Base-by-base conservation (phyloP, 2,329 filamentous ascomycete species). In the Verticillium isaacii region DNA sequence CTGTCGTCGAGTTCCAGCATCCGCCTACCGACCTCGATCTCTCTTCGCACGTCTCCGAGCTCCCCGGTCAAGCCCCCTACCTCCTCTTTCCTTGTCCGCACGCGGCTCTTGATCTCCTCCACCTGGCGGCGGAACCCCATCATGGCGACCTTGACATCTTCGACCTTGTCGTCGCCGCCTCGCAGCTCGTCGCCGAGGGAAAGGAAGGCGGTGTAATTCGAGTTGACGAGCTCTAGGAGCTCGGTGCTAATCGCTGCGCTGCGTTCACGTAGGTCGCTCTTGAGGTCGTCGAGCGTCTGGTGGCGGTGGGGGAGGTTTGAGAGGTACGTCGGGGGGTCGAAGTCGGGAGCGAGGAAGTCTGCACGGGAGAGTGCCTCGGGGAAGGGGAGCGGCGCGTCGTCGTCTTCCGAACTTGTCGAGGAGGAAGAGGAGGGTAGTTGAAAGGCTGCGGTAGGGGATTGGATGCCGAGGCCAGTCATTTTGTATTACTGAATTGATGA, bases 241-340 rank as follows among this genome's bases (percentile, higher is more conserved):
- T 99, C 95, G 65, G 89, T 86, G 70, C 89, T 91, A 64, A 99
- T 88, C 23, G 89, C 84, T 68, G 91, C 86, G 67, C 89, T 91
- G 59, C 96, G 85, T 62, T 93, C 86, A 55, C 93, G 89, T 17
- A 99, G 82, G 71, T 99, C 96, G 5, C 89, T 79, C 39, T 94
- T 91, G 36, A 99, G 82, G 74, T 99, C 95, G 73, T 97, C 93
- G 57, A 99, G 90, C 0, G 94, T 97, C 75, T 99, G 95, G 74
- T 99, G 95, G 1, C 95, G 90, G 72, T 95, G 88, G 23, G 88
- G 86, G 1, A 97, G 83, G 1, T 90, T 89, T 8, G 76, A 93
- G 56, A 99, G 89, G 74, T 97, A 99, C 2, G 80, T 79, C 2
- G 91, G 85, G 0, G 96, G 89, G 65, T 92, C 87, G 75, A 99